Conservation (phyloP, 139 green algal genomes). For the Raphidocelis subcapitata region DNA sequence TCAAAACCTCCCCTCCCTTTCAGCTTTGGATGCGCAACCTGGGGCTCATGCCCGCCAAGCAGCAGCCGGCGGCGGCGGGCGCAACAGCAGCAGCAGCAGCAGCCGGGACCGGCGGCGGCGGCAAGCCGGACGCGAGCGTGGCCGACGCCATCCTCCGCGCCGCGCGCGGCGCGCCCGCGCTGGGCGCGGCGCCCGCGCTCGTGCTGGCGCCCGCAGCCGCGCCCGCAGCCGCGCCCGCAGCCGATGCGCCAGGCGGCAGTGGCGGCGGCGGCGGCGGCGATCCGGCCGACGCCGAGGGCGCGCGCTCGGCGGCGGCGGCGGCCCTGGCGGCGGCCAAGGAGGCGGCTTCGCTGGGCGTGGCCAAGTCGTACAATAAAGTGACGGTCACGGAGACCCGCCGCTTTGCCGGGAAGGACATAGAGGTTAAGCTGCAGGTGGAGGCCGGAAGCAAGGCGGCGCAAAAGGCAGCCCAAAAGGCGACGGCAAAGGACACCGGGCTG, state of each 20-base stretch:
- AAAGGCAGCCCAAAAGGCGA: conserved; percentile 32
- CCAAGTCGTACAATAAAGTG: conserved; percentile 11
- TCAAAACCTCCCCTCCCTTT: too few species aligned
- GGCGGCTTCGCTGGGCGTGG: conserved; percentile 11
- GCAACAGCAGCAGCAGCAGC: neutral
- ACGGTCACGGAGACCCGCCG: conserved; percentile 51
- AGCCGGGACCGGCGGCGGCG: neutral
- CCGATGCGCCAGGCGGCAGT: neutral
- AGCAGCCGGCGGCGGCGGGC: neutral
- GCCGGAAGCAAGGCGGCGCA: conserved; percentile 60
- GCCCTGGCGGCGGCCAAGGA: conserved; percentile 28
- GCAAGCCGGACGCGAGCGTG: too few species aligned
- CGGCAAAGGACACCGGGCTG: conserved; percentile 36
- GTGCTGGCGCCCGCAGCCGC: conserved; percentile 12
- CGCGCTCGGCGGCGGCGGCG: conserved; percentile 14
- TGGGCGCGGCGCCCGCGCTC: conserved; percentile 1
- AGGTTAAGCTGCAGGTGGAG: conserved; percentile 57
- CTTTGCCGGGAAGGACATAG: conserved; percentile 84
- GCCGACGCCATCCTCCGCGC: neutral
- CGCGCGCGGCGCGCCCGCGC: conserved; percentile 6
- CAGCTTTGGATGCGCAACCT: conserved; percentile 56
- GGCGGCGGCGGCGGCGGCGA: conserved; percentile 1
- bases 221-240: conserved; percentile 2
- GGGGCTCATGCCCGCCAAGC: conserved; percentile 20
- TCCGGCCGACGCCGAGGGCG: neutral